phyloP scores from a whole-genome alignment of 768 basidiomycete species.

The Cystofilobasidium macerans region DNA sequence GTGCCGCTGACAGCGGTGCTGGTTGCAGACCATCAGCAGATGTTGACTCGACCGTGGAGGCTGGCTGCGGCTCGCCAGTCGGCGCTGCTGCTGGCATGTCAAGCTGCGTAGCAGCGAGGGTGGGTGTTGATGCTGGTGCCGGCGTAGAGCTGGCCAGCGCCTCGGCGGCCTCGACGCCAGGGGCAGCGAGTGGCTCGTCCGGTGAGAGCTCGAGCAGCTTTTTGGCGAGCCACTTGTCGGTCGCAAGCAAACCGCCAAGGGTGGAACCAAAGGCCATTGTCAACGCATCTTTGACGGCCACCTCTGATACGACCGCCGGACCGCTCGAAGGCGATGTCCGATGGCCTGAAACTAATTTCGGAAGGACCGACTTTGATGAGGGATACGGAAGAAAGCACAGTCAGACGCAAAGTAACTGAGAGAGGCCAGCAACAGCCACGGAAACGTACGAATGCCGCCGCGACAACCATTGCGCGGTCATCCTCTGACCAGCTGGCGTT shows the following conservation, averaged over 20 bases:
- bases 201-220: constrained; percentile 5
- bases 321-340: not conserved
- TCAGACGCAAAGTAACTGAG: not conserved
- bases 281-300: not conserved
- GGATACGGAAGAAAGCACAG: not conserved
- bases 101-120: too few species aligned
- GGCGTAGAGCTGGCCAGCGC: not conserved
- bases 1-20: not conserved
- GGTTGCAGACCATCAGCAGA: not conserved
- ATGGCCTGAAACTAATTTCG: too few species aligned
- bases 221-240: constrained; percentile 10
- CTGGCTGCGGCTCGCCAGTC: too few species aligned
- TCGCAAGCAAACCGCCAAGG: not conserved
- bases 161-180: not conserved
- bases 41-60: too few species aligned
- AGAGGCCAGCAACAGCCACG: not conserved
- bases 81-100: too few species aligned
- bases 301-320: not conserved
- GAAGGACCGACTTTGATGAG: not conserved
- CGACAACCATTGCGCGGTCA: constrained; percentile 27
- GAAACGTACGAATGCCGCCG: constrained; percentile 30
- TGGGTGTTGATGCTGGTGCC: too few species aligned
- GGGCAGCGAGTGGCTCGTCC: not conserved
- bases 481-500: constrained; percentile 27
- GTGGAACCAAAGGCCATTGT: constrained; percentile 2